A percentile compares a stretch with the other conserved stretches of the same genome.
These are phyloP conservation scores for Cystobasidiopsis lactophilus DNA, from an alignment of 768 basidiomycete species.

Conservation along the genomic window DNA sequence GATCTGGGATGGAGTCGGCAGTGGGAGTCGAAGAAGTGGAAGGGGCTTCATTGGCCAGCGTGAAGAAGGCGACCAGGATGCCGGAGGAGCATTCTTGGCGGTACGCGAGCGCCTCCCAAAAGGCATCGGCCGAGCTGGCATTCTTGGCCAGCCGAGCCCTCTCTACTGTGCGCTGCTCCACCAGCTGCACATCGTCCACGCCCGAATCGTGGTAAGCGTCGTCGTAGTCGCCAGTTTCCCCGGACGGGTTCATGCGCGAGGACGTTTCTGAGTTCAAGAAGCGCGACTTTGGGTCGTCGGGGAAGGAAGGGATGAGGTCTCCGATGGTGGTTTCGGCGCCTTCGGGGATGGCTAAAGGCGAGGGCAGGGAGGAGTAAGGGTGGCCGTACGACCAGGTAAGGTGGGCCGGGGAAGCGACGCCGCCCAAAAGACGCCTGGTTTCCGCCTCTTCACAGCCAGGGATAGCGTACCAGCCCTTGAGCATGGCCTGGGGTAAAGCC, in stretches of 20 bases:
- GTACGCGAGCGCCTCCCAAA: constrained; percentile 94
- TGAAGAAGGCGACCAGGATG: constrained; percentile 81
- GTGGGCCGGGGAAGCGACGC: constrained; percentile 21
- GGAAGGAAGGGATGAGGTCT: constrained; percentile 63
- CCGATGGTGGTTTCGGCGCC: constrained; percentile 31
- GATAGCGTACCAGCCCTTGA: constrained; percentile 36
- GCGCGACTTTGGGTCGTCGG: constrained; percentile 90
- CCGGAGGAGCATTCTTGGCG: constrained; percentile 83
- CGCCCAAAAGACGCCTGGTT: constrained; percentile 37
- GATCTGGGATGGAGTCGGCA: neutral
- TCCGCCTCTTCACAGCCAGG: constrained; percentile 50
- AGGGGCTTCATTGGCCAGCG: constrained; percentile 23
- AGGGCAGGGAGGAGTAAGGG: constrained; percentile 32
- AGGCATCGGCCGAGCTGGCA: constrained; percentile 38
- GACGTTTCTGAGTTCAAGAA: constrained; percentile 40
- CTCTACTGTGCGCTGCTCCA: constrained; percentile 12
- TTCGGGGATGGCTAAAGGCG: constrained; percentile 16
- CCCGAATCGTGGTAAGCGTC: constrained; percentile 4
- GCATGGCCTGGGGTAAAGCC: constrained; percentile 4
- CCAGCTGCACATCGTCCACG: constrained; percentile 5
- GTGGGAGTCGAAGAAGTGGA: neutral
- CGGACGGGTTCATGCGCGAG: constrained; percentile 10
- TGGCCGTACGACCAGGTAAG: constrained; percentile 52
- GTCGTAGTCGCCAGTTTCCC: constrained; percentile 36
- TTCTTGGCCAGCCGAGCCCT: constrained; percentile 3